These are phyloP conservation scores for Arthroderma uncinatum DNA, from an alignment of 2,329 filamentous ascomycete genomes.

Conservation along the genomic window DNA sequence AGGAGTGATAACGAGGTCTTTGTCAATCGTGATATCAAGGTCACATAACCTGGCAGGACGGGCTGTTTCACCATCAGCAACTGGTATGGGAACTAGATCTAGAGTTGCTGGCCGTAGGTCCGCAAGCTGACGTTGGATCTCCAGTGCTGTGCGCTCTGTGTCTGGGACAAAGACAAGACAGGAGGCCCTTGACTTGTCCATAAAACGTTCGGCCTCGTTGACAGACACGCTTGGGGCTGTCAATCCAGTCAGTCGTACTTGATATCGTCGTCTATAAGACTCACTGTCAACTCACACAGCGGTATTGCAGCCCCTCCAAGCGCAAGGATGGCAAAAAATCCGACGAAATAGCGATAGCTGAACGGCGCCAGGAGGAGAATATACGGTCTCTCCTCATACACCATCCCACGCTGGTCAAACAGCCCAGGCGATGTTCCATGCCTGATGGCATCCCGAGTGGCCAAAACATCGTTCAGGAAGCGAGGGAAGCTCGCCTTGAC, in stretches of 20 bases:
- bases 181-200: background rate
- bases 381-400: conserved; percentile 10
- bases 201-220: background rate
- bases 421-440: background rate
- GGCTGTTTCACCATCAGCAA: background rate
- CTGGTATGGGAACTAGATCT: background rate
- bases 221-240: background rate
- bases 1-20: background rate
- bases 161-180: background rate
- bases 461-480: background rate
- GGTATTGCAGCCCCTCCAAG: conserved; percentile 39
- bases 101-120: background rate
- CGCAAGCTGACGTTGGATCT: background rate
- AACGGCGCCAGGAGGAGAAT: conserved; percentile 38
- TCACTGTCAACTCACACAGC: conserved; percentile 19
- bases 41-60: background rate
- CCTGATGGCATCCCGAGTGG: background rate
- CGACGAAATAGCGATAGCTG: conserved; percentile 41
- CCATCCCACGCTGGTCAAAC: background rate
- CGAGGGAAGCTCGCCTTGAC: background rate
- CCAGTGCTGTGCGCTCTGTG: background rate
- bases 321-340: conserved; percentile 38
- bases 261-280: background rate
- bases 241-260: background rate
- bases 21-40: background rate